These are phyloP conservation scores for Candida corydali DNA, from an alignment of 805 yeast genomes.

Conservation along the genomic window DNA sequence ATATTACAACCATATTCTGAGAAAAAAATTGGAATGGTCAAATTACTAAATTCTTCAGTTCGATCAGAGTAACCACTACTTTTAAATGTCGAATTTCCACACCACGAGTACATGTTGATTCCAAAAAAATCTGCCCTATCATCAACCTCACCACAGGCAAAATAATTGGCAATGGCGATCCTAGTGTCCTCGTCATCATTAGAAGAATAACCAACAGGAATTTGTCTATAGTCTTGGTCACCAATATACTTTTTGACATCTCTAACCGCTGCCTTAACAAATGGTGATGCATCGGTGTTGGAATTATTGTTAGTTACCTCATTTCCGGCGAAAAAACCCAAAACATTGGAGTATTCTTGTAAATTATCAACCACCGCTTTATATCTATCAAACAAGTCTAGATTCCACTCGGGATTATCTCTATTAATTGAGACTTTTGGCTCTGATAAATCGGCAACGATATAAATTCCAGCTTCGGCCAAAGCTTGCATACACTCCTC, in stretches of 20 bases:
- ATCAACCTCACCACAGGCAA: conserved; percentile 69
- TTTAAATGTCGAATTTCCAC: conserved; percentile 60
- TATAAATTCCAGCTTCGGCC: conserved; percentile 44
- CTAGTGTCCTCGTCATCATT: conserved; percentile 85
- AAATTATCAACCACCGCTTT: conserved; percentile 77
- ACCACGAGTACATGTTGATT: conserved; percentile 86
- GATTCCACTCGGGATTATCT: conserved; percentile 73
- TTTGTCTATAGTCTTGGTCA: conserved; percentile 59
- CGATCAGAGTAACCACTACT: conserved; percentile 66
- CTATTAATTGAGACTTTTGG: conserved; percentile 78
- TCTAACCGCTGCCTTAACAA: conserved; percentile 93
- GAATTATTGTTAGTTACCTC: conserved; percentile 85
- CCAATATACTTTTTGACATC: conserved; percentile 77
- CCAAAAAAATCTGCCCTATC: conserved; percentile 78
- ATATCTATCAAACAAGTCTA: conserved; percentile 69
- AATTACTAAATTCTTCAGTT: conserved; percentile 67
- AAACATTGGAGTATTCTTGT: conserved; percentile 70
- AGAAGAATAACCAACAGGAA: conserved; percentile 94
- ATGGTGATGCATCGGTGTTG: conserved; percentile 88
- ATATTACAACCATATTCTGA: conserved; percentile 87
- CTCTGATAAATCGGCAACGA: conserved; percentile 49
- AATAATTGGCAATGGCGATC: conserved; percentile 74
- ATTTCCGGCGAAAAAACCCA: conserved; percentile 97
- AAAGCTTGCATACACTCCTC: conserved; percentile 38
- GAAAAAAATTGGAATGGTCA: conserved; percentile 78